Conservation (phyloP, 1,284 basidiomycete genomes). For the Cronartium quercuum region DNA sequence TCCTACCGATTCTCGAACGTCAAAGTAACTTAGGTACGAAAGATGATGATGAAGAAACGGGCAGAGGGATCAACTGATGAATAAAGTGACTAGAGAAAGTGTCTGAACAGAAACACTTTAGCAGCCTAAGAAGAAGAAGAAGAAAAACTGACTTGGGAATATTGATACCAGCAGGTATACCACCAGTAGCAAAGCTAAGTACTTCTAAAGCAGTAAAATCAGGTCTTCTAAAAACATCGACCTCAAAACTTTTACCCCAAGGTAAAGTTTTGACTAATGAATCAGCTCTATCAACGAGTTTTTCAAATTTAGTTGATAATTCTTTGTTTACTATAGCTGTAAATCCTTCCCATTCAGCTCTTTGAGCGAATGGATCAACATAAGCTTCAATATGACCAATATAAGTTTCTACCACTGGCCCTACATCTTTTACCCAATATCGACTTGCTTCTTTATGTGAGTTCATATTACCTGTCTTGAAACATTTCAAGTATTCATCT, state of each 20-base stretch:
- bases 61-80: background rate
- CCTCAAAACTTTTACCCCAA: constrained; percentile 75
- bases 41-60: background rate
- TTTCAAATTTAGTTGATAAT: constrained; percentile 70
- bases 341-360: constrained; percentile 47
- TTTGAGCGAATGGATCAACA: constrained; percentile 72
- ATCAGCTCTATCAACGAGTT: constrained; percentile 65
- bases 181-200: constrained; percentile 62
- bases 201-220: constrained; percentile 63
- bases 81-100: constrained; percentile 66
- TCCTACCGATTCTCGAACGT: constrained; percentile 67
- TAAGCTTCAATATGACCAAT: constrained; percentile 58
- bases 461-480: constrained; percentile 67
- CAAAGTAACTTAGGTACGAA: constrained; percentile 56
- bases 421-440: constrained; percentile 75
- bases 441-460: constrained; percentile 68
- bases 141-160: constrained; percentile 44
- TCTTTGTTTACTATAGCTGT: constrained; percentile 57
- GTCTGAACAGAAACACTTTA: constrained; percentile 41
- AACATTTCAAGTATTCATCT: constrained; percentile 66
- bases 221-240: constrained; percentile 72
- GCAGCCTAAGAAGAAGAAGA: constrained; percentile 50
- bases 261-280: constrained; percentile 70
- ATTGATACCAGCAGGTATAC: constrained; percentile 76
- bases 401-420: constrained; percentile 78